Evolutionary conservation across 2,329 filamentous ascomycete genomes (phyloP).

Genomic region (Aspergillus fumigatiaffinis): DNA sequence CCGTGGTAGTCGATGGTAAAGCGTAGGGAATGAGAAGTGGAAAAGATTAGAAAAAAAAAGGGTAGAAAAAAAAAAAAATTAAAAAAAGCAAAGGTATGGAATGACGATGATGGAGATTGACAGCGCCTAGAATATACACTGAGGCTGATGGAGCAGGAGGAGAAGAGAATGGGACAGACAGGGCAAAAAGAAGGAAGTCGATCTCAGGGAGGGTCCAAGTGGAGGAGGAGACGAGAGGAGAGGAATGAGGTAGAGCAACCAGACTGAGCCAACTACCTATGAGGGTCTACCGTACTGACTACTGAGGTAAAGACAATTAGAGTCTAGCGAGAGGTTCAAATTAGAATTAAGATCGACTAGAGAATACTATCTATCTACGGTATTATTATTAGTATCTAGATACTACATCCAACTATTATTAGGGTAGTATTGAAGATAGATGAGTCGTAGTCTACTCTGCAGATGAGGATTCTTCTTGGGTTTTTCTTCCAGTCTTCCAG

Average conservation of each 20-base stretch:
- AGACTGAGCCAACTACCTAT: no score
- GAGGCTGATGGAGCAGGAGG: conserved; percentile 4
- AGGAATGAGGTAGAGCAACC: conserved; percentile 1
- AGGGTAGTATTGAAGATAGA: no score
- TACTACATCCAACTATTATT: conserved; percentile 4
- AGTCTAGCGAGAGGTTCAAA: not conserved
- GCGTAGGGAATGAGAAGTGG: not conserved
- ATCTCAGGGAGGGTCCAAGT: conserved; percentile 2
- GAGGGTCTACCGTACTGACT: no score
- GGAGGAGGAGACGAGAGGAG: conserved; percentile 8
- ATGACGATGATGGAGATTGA: not conserved
- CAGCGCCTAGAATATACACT: not conserved
- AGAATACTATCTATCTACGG: not conserved
- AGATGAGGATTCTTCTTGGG: not conserved
- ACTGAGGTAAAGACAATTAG: no score
- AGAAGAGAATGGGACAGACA: not conserved
- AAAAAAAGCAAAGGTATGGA: not conserved
- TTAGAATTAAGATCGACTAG: not conserved
- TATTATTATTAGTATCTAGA: not conserved
- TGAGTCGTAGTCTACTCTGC: no score
- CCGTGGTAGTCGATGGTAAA: not conserved
- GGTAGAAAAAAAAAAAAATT: conserved; percentile 6
- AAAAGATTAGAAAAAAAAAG: conserved; percentile 9
- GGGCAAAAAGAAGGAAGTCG: conserved; percentile 7
- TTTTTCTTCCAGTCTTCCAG: conserved; percentile 20